Conservation (phyloP, 73 alveolate species). For the Paramecium octaurelia region DNA sequence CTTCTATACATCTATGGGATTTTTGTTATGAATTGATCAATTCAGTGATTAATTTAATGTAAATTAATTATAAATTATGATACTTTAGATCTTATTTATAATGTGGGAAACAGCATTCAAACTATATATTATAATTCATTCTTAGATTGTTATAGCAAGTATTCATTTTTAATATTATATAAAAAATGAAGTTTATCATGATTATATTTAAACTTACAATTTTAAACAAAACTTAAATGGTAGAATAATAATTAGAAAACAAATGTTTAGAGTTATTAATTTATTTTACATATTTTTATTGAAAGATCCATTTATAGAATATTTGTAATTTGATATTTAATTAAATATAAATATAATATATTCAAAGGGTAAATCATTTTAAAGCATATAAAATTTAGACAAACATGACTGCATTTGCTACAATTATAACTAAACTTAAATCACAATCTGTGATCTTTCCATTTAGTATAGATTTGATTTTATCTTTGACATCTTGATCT, state of each 20-base stretch:
- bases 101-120: too few relatives aligned
- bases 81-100: too few relatives aligned
- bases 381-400: not conserved
- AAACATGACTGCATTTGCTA: slow-evolving; percentile 12
- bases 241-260: too few relatives aligned
- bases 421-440: not conserved
- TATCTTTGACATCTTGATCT: not conserved
- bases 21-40: too few relatives aligned
- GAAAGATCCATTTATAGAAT: too few relatives aligned
- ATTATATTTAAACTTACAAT: too few relatives aligned
- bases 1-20: too few relatives aligned
- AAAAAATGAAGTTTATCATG: too few relatives aligned
- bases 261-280: not conserved
- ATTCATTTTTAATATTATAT: not conserved
- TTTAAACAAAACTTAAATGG: too few relatives aligned
- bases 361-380: not conserved
- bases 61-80: too few relatives aligned
- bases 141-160: not conserved
- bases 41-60: too few relatives aligned
- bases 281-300: not conserved
- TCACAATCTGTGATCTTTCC: not conserved
- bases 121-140: too few relatives aligned
- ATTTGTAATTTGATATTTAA: not conserved
- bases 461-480: not conserved
- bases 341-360: not conserved